Evolutionary conservation across 768 basidiomycete species (phyloP), one percentile per base, ranked within the genome.

Genomic region (Daedalea quercina): DNA sequence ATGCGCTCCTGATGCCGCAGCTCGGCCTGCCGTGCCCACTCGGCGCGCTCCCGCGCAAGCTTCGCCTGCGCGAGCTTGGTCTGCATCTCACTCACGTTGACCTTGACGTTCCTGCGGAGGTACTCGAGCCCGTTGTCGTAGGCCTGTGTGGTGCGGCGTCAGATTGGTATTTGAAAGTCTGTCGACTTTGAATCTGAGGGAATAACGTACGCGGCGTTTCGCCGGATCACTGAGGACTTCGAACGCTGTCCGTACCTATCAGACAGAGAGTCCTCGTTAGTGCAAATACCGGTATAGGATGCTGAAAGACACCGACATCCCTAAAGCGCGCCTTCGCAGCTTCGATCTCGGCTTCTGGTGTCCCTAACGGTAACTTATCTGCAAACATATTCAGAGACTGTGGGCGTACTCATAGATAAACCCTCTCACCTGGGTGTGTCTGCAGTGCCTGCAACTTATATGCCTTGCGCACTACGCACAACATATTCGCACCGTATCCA

Each of bases 1-100:
- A 81, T 73, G n/a, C 80, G 75, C 43, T 74, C 73, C 50, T 77
- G 70, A 43, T 75, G 74, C 43, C 76, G 69, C 52, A 76, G 73
- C 57, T 75, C 74, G 47, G 73, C 73, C 55, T 73, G 71, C 4
- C 67, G 74, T 3, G 62, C 61, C 65, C 65, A 66, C 42, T 61
- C 65, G 19, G 58, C 59, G 11, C 65, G 62, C 46, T 63, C 63
- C 9, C 63, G 61, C 2, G 58, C 58, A 3, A 66, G 56, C n/a
- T 57, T 57, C 15, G 56, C 61, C 35, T 61, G 60, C 17, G 53
- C 52, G 26, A 61, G 61, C 12, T 59, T 60, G 17, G 47, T 34
- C 47, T 53, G 50, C 48, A 49, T 49, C 13, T 28, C 33, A 37
- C 35, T 19, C 51, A 47, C 19, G 28, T 47, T 31, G 41, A 20